Conservation (phyloP, 2,329 filamentous ascomycete genomes). For the Paecilomyces formosus region DNA sequence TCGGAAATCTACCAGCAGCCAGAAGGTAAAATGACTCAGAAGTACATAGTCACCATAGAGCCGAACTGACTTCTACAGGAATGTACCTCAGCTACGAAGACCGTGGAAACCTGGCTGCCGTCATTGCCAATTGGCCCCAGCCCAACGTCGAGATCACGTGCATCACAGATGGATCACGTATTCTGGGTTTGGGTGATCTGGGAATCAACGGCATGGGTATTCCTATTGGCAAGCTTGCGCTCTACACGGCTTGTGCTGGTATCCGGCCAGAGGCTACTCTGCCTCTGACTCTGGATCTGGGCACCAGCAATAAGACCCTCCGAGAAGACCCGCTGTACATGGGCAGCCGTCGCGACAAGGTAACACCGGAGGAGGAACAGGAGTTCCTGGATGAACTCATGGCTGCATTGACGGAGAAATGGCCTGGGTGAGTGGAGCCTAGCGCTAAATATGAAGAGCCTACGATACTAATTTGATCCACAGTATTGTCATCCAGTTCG, state of each 20-base stretch:
- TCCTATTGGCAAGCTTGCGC: constrained; percentile 88
- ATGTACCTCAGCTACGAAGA: constrained; percentile 96
- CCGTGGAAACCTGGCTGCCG: constrained; percentile 77
- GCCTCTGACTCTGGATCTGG: constrained; percentile 56
- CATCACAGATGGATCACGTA: constrained; percentile 91
- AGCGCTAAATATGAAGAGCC: constrained; percentile 1
- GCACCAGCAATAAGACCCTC: constrained; percentile 56
- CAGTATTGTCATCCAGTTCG: constrained; percentile 79
- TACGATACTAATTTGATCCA: not conserved
- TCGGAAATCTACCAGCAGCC: constrained; percentile 92
- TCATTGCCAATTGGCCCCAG: constrained; percentile 91
- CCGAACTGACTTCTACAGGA: constrained; percentile 27
- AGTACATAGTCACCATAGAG: not conserved
- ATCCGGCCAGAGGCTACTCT: constrained; percentile 71
- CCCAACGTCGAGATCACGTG: constrained; percentile 88
- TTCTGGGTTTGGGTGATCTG: constrained; percentile 83
- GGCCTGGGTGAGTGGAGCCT: constrained; percentile 50
- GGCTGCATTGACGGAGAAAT: constrained; percentile 73
- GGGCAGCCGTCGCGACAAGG: constrained; percentile 76
- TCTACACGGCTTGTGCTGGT: constrained; percentile 93
- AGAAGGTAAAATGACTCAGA: constrained; percentile 52
- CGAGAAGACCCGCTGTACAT: constrained; percentile 83
- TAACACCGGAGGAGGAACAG: constrained; percentile 68
- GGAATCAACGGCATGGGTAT: constrained; percentile 98
- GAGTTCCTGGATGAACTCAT: constrained; percentile 98